These are phyloP conservation scores for Penicillium sp. DNA, from an alignment of 2,329 filamentous ascomycete species.

Conservation along the genomic window DNA sequence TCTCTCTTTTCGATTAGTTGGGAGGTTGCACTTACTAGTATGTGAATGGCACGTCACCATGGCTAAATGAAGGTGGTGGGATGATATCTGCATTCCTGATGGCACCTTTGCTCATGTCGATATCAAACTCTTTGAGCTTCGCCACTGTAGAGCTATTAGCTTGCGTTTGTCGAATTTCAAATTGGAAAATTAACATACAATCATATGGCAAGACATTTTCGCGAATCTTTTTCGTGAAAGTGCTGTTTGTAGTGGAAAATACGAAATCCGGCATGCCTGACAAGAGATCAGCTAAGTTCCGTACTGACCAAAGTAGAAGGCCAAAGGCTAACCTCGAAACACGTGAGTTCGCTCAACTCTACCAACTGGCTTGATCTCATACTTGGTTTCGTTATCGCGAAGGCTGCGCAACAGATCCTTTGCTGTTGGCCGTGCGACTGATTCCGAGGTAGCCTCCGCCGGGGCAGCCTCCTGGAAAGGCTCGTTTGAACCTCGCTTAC, in stretches of 20 bases:
- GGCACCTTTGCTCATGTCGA: conserved; percentile 66
- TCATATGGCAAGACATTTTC: conserved; percentile 73
- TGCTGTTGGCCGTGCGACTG: conserved; percentile 27
- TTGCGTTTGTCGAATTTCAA: not conserved
- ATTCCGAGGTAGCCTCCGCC: conserved; percentile 30
- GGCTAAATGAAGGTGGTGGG: conserved; percentile 78
- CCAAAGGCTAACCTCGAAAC: conserved; percentile 67
- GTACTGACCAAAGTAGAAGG: not conserved
- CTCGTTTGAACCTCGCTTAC: conserved; percentile 75
- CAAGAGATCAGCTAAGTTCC: conserved; percentile 1
- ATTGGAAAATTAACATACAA: conserved; percentile 53
- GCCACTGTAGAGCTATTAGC: conserved; percentile 47
- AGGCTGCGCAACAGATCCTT: conserved; percentile 54
- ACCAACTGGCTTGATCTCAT: conserved; percentile 72
- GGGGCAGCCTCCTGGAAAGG: conserved; percentile 63
- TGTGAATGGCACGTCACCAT: conserved; percentile 73
- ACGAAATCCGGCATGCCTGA: conserved; percentile 81
- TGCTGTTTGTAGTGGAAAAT: conserved; percentile 69
- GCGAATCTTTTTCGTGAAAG: conserved; percentile 72
- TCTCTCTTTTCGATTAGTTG: not conserved
- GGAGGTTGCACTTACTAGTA: conserved; percentile 47
- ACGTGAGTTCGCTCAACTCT: conserved; percentile 79
- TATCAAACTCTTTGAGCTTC: conserved; percentile 67
- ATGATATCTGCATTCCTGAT: conserved; percentile 70
- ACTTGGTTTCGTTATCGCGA: conserved; percentile 70